Percentiles rank a stretch among this genome's conserved stretches.
Evolutionary conservation across 2,329 filamentous ascomycete species (phyloP).

Genomic region (Fusarium nisikadoi): DNA sequence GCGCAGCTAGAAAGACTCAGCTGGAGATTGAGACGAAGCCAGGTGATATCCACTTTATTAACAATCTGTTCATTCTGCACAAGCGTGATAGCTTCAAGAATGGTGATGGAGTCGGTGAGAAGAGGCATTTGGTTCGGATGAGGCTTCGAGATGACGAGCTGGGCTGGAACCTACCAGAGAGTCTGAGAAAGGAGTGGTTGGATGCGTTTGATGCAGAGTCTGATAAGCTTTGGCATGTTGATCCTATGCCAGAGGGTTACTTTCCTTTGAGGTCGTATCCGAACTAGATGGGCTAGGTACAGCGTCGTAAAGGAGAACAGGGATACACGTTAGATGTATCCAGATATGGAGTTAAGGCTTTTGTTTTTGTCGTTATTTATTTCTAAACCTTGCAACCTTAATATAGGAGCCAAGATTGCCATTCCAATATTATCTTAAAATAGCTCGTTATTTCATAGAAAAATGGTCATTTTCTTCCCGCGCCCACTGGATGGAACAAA

Average conservation of each 20-base stretch:
- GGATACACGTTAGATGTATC: rapidly evolving
- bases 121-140: slow-evolving; percentile 68
- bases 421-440: no score
- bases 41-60: slow-evolving; percentile 72
- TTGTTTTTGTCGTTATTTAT: no score
- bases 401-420: no score
- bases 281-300: slow-evolving; percentile 52
- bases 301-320: rapidly evolving
- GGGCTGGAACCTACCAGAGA: slow-evolving; percentile 62
- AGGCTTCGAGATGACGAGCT: slow-evolving; percentile 62
- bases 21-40: slow-evolving; percentile 64
- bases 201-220: slow-evolving; percentile 59
- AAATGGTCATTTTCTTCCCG: no score
- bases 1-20: slow-evolving; percentile 62
- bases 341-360: no score
- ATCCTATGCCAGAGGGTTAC: slow-evolving; percentile 67
- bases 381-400: no score
- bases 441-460: no score
- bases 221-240: slow-evolving; percentile 63
- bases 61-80: slow-evolving; percentile 70
- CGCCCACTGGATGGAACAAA: no score
- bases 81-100: slow-evolving; percentile 51
- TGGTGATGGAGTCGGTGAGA: not conserved
- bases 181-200: slow-evolving; percentile 61
- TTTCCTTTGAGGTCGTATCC: slow-evolving; percentile 65